Base-by-base conservation (phyloP, 1,284 basidiomycete genomes). In the Papiliotrema flavescens region DNA sequence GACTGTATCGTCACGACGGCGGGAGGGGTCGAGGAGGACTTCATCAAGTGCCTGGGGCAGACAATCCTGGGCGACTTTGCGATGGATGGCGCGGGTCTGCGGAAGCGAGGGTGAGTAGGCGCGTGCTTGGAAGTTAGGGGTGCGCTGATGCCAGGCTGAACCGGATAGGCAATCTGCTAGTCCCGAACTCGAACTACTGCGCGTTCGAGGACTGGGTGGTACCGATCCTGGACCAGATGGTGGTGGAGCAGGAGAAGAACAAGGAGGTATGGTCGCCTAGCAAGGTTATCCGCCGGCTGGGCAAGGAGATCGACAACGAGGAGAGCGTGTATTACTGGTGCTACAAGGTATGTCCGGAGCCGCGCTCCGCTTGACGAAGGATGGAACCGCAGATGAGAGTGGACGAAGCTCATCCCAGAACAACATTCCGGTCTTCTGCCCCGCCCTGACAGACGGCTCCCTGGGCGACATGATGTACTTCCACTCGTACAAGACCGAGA, bases 401-500 rank as follows among this genome's bases (percentile, higher is more conserved):
- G 17, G 1, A 13, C 24, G 4, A 20, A 15, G 47, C 47, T 51
- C 45, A 56, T 55, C 54, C 43, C 76, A 97, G 93, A 98, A 98
- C 76, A 81, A 95, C 64, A 98, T 98, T 53, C 96, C 96, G 3
- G 92, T 98, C 49, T 99, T 98, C 78, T 99, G 96, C 71, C 96
- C 96, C 15, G 96, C 96, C 0, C 79, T 99, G 42, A 99, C 96
- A 11, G 96, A 98, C 69, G 96, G 96, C 15, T 98, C 94, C 0
- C 81, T 99, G 49, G 96, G 95, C 48, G 96, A 99, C 75, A 98
- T 98, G 94, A 87, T 98, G 52, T 98, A 98, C 78, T 98, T 98
- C 75, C 96, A 98, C 78, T 92, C 91, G 5, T 97, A 94, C 81
- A 86, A 87, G 57, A 86, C 86, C 57, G 78, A 78, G 51, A 73